Conservation (phyloP, 768 basidiomycete species). For the Coprinopsis sp. region DNA sequence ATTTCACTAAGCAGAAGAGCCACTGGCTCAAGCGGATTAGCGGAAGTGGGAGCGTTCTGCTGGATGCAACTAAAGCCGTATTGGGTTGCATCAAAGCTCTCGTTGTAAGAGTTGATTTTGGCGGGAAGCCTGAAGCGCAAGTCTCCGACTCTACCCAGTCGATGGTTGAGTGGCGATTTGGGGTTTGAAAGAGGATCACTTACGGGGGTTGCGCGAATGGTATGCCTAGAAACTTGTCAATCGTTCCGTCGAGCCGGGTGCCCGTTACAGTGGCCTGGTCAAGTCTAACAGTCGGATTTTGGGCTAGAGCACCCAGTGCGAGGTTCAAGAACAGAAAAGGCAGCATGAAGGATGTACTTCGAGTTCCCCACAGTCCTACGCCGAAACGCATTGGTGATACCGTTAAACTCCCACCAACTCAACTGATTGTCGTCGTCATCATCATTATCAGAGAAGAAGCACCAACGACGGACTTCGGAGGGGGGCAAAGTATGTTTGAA, state of each 20-base stretch:
- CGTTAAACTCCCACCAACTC: neutral
- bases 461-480: no score
- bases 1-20: constrained; percentile 1
- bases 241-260: neutral
- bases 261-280: constrained; percentile 1
- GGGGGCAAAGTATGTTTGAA: no score
- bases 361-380: no score
- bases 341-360: no score
- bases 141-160: constrained; percentile 7
- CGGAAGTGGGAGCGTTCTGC: constrained; percentile 10
- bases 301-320: no score
- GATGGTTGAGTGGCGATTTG: neutral
- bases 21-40: neutral
- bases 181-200: neutral
- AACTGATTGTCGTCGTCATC: no score
- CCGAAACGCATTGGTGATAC: no score
- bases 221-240: constrained; percentile 15
- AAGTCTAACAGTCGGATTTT: neutral
- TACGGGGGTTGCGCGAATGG: constrained; percentile 13
- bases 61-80: constrained; percentile 13
- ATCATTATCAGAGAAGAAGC: no score
- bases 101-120: constrained; percentile 10
- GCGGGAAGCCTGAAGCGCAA: constrained; percentile 13
- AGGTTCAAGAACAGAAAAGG: no score
- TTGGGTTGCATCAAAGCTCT: constrained; percentile 9